Evolutionary conservation across 345 rosid species (phyloP).

Genomic region (Linum tenue): DNA sequence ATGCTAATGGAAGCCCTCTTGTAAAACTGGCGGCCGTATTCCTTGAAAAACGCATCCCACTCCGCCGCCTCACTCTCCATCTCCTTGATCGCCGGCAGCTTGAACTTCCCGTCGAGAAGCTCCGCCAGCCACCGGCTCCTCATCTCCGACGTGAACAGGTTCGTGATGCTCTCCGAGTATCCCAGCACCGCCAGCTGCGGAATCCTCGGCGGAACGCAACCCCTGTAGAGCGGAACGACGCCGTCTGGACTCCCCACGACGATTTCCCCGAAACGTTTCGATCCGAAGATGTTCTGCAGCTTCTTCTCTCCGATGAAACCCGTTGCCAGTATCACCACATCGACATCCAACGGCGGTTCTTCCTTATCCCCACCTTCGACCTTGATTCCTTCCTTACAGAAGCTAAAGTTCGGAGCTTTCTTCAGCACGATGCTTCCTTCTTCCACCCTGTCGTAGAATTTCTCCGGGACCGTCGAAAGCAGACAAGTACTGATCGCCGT

Average conservation of each 20-base stretch:
- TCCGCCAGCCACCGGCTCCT: no score
- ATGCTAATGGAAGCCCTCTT: conserved; percentile 21
- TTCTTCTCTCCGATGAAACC: conserved; percentile 13
- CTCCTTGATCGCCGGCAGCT: conserved; percentile 23
- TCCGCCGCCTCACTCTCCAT: conserved; percentile 25
- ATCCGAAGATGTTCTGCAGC: conserved; percentile 20
- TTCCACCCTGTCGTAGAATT: conserved; percentile 29
- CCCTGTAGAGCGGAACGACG: conserved; percentile 35
- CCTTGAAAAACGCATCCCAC: conserved; percentile 26
- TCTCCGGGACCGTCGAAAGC: conserved; percentile 17
- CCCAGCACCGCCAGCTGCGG: conserved; percentile 30
- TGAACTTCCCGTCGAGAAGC: not conserved
- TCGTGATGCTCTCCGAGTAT: no score
- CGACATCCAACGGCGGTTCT: conserved; percentile 14
- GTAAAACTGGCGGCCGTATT: conserved; percentile 2
- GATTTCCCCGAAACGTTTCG: conserved; percentile 15
- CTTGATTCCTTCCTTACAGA: conserved; percentile 14
- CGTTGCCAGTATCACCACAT: conserved; percentile 29
- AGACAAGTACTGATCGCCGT: conserved; percentile 19
- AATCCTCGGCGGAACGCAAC: conserved; percentile 27
- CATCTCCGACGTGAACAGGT: no score
- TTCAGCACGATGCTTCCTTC: conserved; percentile 35
- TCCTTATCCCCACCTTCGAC: conserved; percentile 14
- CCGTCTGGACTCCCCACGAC: conserved; percentile 11
- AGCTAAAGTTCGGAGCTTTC: conserved; percentile 19